phyloP scores from a whole-genome alignment of 108 stramenopile genomes.

The Stephanodiscus minutulus region DNA sequence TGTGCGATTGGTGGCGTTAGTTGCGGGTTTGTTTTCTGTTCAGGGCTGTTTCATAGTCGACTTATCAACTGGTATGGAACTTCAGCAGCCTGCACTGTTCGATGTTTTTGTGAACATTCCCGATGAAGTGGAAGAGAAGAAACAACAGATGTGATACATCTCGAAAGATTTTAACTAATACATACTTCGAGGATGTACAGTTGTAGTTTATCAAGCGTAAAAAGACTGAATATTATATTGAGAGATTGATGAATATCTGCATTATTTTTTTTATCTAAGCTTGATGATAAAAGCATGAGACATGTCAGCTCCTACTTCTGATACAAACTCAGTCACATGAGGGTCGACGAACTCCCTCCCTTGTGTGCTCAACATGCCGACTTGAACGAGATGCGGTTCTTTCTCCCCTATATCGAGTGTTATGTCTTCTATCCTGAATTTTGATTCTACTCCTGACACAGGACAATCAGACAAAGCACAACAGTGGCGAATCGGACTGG shows the following conservation, averaged over 20 bases:
- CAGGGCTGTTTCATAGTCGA: conserved; percentile 78
- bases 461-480: conserved; percentile 31
- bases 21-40: conserved; percentile 62
- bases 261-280: conserved; percentile 18
- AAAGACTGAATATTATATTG: neutral
- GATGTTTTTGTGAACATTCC: conserved; percentile 65
- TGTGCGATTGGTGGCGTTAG: conserved; percentile 62
- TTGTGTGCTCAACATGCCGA: conserved; percentile 67
- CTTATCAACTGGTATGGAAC: conserved; percentile 60
- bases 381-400: conserved; percentile 44
- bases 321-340: conserved; percentile 59
- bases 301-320: conserved; percentile 61
- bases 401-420: conserved; percentile 64
- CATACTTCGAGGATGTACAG: neutral
- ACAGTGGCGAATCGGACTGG: conserved; percentile 57
- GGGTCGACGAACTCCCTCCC: conserved; percentile 74
- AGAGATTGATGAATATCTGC: too few species aligned
- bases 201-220: neutral
- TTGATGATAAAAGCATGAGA: conserved; percentile 55
- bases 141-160: conserved; percentile 5
- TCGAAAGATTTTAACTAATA: neutral
- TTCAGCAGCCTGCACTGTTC: conserved; percentile 76
- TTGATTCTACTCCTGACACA: neutral
- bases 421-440: conserved; percentile 17
- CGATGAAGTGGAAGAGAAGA: conserved; percentile 35